A percentile compares a stretch with the other conserved stretches of the same genome.
Conservation (phyloP, 805 yeast species). For the Yamadazyma endophytica region DNA sequence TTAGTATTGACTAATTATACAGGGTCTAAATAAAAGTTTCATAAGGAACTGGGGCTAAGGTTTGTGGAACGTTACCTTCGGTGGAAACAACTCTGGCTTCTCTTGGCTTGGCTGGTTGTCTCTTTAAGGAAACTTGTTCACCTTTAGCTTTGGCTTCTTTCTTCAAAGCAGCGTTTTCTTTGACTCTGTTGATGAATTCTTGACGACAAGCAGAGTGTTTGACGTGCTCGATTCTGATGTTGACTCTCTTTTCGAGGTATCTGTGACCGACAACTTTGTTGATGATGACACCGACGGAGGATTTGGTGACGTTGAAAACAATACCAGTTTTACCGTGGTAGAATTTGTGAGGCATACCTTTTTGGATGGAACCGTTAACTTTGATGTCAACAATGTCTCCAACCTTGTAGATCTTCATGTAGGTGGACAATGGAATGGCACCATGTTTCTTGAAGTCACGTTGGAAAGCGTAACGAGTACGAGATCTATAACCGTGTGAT, state of each 20-base stretch:
- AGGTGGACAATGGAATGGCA: slow-evolving; percentile 87
- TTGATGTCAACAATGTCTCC: slow-evolving; percentile 99
- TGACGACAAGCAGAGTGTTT: slow-evolving; percentile 99
- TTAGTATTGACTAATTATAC: background rate
- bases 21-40: slow-evolving; percentile 91
- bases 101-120: slow-evolving; percentile 99
- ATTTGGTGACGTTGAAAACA: slow-evolving; percentile 97
- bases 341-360: slow-evolving; percentile 99
- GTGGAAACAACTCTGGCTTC: slow-evolving; percentile 81
- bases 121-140: slow-evolving; percentile 85
- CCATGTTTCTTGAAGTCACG: slow-evolving; percentile 99
- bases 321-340: slow-evolving; percentile 99
- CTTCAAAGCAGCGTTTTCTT: slow-evolving; percentile 91
- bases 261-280: slow-evolving; percentile 99
- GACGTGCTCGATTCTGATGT: slow-evolving; percentile 97
- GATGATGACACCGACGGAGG: slow-evolving; percentile 96
- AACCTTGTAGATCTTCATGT: slow-evolving; percentile 96
- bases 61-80: slow-evolving; percentile 83
- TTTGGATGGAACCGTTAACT: slow-evolving; percentile 98
- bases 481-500: slow-evolving; percentile 97
- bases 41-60: slow-evolving; percentile 98
- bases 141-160: slow-evolving; percentile 94
- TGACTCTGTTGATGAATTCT: slow-evolving; percentile 98
- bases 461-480: slow-evolving; percentile 99
- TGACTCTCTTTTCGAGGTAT: slow-evolving; percentile 97